Base-by-base conservation (phyloP, 495 filamentous ascomycete genomes). In the Friedmanniomyces simplex region DNA sequence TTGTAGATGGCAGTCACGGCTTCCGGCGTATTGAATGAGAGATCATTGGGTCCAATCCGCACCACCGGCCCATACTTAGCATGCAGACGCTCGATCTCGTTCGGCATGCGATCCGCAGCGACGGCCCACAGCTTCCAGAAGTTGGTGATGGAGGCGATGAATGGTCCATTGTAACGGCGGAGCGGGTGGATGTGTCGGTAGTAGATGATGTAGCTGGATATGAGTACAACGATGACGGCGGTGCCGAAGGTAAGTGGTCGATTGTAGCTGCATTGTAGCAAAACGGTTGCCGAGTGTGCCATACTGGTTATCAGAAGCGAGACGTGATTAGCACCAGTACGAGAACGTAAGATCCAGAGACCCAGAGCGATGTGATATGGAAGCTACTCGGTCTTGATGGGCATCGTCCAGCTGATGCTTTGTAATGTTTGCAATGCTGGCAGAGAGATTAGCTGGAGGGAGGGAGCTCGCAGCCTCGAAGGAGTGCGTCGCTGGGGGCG, bases 181-280 rank as follows among this genome's bases (percentile, higher is more conserved):
- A 82, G 66, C 5, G 77, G 77, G 53, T 79, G 76, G 54, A 79
- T 77, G 65, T 75, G 79, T 41, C 72, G 71, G 52, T 37, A 37
- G 16, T 37, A 37, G 34, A 37, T 37, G 16, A 37, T 16, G 16
- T 37, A 37, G 34, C 34, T 8, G 34, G 8, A 37, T 16, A 37
- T 8, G 8, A 37, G 34, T 16, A 37, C 34, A 8, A 37, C 34
- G 34, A 8, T 37, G 8, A 16, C 16, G 8, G 34, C 34, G 34
- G 16, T 8, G 8, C 8, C 34, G 34, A 16, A 37, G 8, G 34
- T 8, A 11, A 47, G 7, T 47, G 43, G 43, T 21, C 18, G 43
- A 11, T 47, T n/a, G 18, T 8, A 6, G 43, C 43, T 11, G 14
- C 6, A 8, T 24, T 21, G 43, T 8, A 47, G 18, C 11, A 47